Percentiles rank a stretch among this genome's conserved stretches.
Evolutionary conservation across 495 filamentous ascomycete genomes (phyloP).

Genomic region (Sphaerosporella brunnea): DNA sequence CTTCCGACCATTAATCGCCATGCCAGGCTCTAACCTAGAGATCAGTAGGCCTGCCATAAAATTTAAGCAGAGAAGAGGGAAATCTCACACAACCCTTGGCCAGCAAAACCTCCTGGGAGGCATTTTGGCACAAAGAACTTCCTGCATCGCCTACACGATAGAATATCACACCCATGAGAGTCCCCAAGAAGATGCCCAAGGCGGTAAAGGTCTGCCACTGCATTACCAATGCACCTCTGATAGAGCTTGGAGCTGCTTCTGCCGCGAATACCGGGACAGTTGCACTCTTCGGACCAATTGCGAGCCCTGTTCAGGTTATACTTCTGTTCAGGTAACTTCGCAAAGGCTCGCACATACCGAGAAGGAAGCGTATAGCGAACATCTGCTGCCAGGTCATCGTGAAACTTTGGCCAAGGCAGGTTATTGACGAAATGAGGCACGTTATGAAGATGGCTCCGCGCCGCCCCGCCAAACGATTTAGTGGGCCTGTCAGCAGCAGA

Average conservation of each 20-base stretch:
- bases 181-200: slow-evolving; percentile 62
- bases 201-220: slow-evolving; percentile 78
- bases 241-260: slow-evolving; percentile 48
- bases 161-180: slow-evolving; percentile 50
- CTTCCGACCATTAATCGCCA: slow-evolving; percentile 73
- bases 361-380: slow-evolving; percentile 23
- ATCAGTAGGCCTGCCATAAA: too few relatives aligned
- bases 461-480: slow-evolving; percentile 39
- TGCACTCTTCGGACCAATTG: slow-evolving; percentile 62
- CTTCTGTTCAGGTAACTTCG: too few relatives aligned
- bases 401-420: slow-evolving; percentile 59
- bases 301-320: slow-evolving; percentile 42
- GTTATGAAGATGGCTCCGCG: slow-evolving; percentile 42
- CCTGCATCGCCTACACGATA: slow-evolving; percentile 32
- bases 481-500: slow-evolving; percentile 38
- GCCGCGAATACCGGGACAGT: slow-evolving; percentile 66
- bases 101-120: neutral
- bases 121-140: too few relatives aligned
- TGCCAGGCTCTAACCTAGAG: slow-evolving; percentile 32
- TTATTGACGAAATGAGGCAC: slow-evolving; percentile 44
- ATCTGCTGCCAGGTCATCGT: slow-evolving; percentile 52
- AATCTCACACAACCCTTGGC: too few relatives aligned
- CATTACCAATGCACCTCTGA: slow-evolving; percentile 58
- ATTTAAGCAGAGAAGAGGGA: too few relatives aligned
- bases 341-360: too few relatives aligned